phyloP scores from a whole-genome alignment of 2,329 filamentous ascomycete genomes.

The Didymosphaeria variabile region DNA sequence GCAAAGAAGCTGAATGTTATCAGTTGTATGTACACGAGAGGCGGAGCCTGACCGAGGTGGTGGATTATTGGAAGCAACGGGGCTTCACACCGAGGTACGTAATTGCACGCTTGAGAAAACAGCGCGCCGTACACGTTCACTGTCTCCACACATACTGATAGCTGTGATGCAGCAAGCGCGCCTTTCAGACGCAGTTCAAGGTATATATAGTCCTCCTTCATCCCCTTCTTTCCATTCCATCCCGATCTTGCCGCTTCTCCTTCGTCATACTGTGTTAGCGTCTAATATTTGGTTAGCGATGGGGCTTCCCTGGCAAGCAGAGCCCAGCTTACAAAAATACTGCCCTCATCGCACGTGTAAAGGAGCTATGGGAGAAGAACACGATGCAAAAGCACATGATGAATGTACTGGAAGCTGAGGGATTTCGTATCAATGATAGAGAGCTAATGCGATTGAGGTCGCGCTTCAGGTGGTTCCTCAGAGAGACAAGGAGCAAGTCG shows the following conservation, averaged over 20 bases:
- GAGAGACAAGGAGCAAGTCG: conserved; percentile 45
- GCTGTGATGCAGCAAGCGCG: conserved; percentile 69
- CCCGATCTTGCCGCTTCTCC: neutral
- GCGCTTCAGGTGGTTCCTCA: conserved; percentile 73
- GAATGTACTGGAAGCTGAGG: conserved; percentile 72
- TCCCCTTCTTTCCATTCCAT: neutral
- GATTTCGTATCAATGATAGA: conserved; percentile 75
- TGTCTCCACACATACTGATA: conserved; percentile 20
- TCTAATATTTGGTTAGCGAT: conserved; percentile 56
- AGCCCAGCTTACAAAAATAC: conserved; percentile 76
- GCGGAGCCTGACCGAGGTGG: conserved; percentile 76
- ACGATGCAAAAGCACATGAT: conserved; percentile 78
- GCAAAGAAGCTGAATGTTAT: conserved; percentile 71
- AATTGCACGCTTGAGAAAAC: conserved; percentile 27
- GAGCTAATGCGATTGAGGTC: conserved; percentile 75
- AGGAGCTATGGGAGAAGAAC: conserved; percentile 81
- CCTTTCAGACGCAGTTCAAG: conserved; percentile 78
- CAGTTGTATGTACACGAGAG: conserved; percentile 81
- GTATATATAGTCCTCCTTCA: conserved; percentile 23
- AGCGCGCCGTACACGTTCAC: conserved; percentile 33
- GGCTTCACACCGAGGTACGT: conserved; percentile 74
- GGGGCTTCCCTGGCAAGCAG: conserved; percentile 80
- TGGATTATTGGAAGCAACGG: conserved; percentile 69
- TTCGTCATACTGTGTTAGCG: neutral
- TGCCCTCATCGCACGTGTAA: conserved; percentile 72